Base-by-base conservation (phyloP, 2,329 filamentous ascomycete species). In the Cordyceps tenuipes region DNA sequence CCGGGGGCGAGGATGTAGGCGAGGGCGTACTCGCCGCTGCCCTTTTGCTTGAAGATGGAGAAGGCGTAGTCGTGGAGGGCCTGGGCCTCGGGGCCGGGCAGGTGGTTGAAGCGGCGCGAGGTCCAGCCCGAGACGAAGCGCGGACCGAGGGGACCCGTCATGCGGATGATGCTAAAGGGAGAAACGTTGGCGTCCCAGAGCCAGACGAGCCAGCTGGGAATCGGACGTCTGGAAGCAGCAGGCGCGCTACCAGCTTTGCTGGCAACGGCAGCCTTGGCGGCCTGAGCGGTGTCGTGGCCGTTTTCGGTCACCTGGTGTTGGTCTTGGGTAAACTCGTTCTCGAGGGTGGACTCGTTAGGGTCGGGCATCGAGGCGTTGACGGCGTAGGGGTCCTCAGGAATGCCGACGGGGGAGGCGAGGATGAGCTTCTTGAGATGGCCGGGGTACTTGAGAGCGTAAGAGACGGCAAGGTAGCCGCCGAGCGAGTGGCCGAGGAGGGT, bases 151-250 rank as follows among this genome's bases (percentile, higher is more conserved):
- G 94, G 94, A 0, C 94, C 94, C 1, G 90, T 82, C 79, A 91
- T 87, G 62, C 94, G 89, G 15, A 99, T 85, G 53, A 99, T 78
- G 65, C 87, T 93, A 73, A 99, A 99, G 7, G 94, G 94, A 0
- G 92, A 97, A 64, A 97, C 85, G 70, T 99, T 99, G 66, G 91
- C 89, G 66, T 99, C 94, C 94, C 94, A 99, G 5, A 99, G 83
- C 76, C 92, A 97, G 60, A 87, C 86, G 21, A 97, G 78, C 92
- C 93, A 97, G 72, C 87, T 86, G 0, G 92, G 91, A 3, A 94
- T 73, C 2, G 86, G 87, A 15, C 83, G 75, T 65, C 77, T 73
- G 44, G 74, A 75, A 17, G 75, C 69, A 60, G 69, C 60, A 61
- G 51, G 51, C 17, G 69, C 67, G n/a, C 67, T 21, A 66, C 67